Evolutionary conservation across 768 basidiomycete species (phyloP).

Genomic region (Boletales sp.): DNA sequence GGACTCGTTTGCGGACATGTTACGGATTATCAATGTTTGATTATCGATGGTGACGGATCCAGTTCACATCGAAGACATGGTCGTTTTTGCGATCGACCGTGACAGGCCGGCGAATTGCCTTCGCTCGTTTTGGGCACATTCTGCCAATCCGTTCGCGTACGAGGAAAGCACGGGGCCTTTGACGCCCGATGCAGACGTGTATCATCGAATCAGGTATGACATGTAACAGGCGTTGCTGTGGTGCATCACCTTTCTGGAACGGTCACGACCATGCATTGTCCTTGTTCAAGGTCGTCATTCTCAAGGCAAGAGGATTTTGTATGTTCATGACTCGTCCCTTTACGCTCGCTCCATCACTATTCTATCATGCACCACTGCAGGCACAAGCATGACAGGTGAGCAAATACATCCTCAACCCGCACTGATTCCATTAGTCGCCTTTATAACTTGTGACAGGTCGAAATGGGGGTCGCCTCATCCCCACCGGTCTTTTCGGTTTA

Average conservation of each 20-base stretch:
- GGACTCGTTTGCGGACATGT: too few relatives aligned
- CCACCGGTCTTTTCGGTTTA: constrained; percentile 47
- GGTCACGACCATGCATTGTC: not conserved
- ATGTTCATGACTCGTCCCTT: not conserved
- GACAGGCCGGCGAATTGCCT: constrained; percentile 38
- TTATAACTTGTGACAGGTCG: constrained; percentile 42
- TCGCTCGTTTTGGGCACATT: constrained; percentile 72
- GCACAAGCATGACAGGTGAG: constrained; percentile 74
- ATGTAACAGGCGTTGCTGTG: constrained; percentile 69
- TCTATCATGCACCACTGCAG: constrained; percentile 26
- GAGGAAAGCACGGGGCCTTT: constrained; percentile 63
- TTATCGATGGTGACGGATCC: too few relatives aligned
- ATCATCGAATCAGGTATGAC: constrained; percentile 79
- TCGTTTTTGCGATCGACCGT: constrained; percentile 2
- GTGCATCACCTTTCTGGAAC: constrained; percentile 65
- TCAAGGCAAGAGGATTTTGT: constrained; percentile 90
- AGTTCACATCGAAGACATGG: too few relatives aligned
- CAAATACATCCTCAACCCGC: not conserved
- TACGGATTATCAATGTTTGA: too few relatives aligned
- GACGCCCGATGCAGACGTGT: constrained; percentile 60
- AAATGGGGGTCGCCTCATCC: constrained; percentile 75
- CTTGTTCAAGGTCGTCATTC: constrained; percentile 49
- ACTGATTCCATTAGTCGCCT: not conserved
- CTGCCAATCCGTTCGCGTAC: constrained; percentile 61
- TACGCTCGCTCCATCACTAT: not conserved